Evolutionary conservation across 2,329 filamentous ascomycete species (phyloP).

Genomic region (Xylariaceae sp.): DNA sequence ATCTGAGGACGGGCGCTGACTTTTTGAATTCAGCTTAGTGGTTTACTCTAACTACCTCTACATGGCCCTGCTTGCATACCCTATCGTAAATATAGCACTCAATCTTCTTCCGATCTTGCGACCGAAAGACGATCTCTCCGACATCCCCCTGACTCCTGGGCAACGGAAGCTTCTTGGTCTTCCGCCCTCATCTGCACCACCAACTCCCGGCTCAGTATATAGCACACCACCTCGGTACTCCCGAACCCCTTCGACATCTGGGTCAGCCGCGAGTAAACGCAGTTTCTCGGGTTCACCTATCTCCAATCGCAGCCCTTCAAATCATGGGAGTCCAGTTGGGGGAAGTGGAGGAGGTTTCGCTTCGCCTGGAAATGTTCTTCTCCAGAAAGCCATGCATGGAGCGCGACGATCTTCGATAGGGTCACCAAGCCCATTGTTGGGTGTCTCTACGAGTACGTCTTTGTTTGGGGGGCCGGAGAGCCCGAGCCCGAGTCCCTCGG

Average conservation of each 20-base stretch:
- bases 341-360: conserved; percentile 21
- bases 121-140: conserved; percentile 70
- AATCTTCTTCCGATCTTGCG: conserved; percentile 71
- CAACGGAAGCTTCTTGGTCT: conserved; percentile 84
- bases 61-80: conserved; percentile 49
- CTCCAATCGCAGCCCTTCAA: conserved; percentile 49
- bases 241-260: conserved; percentile 62
- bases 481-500: conserved; percentile 60
- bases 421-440: conserved; percentile 52
- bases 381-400: conserved; percentile 62
- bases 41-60: conserved; percentile 40
- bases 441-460: conserved; percentile 42
- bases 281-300: conserved; percentile 56
- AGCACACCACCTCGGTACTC: conserved; percentile 85
- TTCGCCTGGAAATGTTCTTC: conserved; percentile 53
- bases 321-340: conserved; percentile 20
- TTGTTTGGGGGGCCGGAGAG: conserved; percentile 56
- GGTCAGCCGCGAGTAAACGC: conserved; percentile 57
- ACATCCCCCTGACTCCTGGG: conserved; percentile 86
- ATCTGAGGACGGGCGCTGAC: conserved; percentile 4
- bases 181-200: conserved; percentile 56
- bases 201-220: conserved; percentile 68
- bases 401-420: conserved; percentile 61
- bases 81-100: conserved; percentile 65
- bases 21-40: conserved; percentile 19